These are phyloP conservation scores for Thraustochytrium sp. DNA, from an alignment of 352 stramenopile species.

Conservation along the genomic window DNA sequence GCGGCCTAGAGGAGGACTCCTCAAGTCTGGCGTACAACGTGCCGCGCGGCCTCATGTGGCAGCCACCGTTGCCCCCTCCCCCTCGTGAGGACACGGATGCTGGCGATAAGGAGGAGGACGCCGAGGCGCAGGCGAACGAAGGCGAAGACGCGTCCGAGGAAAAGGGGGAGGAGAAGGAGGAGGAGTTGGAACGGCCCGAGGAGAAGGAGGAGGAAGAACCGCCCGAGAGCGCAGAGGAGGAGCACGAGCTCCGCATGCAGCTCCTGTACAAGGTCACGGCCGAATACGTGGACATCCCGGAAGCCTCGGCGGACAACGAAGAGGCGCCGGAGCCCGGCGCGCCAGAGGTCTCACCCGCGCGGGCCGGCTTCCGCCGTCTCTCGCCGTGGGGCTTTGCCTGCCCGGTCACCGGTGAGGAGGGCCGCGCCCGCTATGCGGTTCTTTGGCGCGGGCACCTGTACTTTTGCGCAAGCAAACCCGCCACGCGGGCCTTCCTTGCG, in stretches of 20 bases:
- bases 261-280: not conserved
- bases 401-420: not conserved
- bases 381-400: conserved; percentile 9
- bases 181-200: not conserved
- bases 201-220: not conserved
- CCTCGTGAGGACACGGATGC: not conserved
- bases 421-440: not conserved
- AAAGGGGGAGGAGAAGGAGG: not conserved
- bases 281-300: not conserved
- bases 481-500: not conserved
- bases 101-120: not conserved
- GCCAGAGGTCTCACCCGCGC: not conserved
- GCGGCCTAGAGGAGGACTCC: not conserved
- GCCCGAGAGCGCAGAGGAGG: not conserved
- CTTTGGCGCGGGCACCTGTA: conserved; percentile 7
- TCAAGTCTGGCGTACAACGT: not conserved
- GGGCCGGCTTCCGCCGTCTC: not conserved
- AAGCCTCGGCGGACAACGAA: not conserved
- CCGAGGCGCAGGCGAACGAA: not conserved
- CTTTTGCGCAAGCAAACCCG: not conserved
- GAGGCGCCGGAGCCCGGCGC: not conserved
- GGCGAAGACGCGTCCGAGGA: not conserved
- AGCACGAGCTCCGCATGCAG: not conserved
- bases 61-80: too few species aligned
- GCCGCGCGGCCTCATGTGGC: not conserved